phyloP scores from a whole-genome alignment of 805 yeast genomes.

The Sugiyamaella mastotermitis region DNA sequence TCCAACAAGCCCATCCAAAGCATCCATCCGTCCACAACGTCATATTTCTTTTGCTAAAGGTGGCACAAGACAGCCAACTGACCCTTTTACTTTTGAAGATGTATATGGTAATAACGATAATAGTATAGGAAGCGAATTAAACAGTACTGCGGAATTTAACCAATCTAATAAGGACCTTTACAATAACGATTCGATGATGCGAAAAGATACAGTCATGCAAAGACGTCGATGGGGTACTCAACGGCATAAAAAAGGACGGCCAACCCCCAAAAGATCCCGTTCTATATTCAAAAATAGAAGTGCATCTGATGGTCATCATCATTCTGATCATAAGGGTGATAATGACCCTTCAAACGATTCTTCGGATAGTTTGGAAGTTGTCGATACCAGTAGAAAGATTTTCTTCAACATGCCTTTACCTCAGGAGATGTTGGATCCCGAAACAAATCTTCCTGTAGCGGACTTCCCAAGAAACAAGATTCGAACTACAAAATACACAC shows the following conservation, averaged over 20 bases:
- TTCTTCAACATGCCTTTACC: slow-evolving; percentile 50
- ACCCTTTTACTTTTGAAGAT: too few relatives aligned
- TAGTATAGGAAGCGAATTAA: too few relatives aligned
- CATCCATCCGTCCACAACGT: slow-evolving; percentile 4
- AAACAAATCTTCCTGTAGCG: slow-evolving; percentile 55
- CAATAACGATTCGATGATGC: slow-evolving; percentile 17
- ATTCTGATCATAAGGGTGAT: slow-evolving; percentile 1
- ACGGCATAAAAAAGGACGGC: slow-evolving; percentile 65
- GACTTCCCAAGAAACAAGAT: slow-evolving; percentile 86
- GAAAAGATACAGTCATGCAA: slow-evolving; percentile 53
- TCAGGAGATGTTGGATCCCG: slow-evolving; percentile 35
- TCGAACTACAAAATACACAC: slow-evolving; percentile 94
- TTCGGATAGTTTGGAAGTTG: slow-evolving; percentile 5
- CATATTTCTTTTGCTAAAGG: slow-evolving; percentile 13
- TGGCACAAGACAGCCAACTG: not conserved
- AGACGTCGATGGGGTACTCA: slow-evolving; percentile 91
- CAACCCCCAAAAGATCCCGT: slow-evolving; percentile 31
- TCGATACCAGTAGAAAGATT: slow-evolving; percentile 32
- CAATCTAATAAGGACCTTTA: not conserved
- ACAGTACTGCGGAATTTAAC: too few relatives aligned
- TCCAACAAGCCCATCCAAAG: slow-evolving; percentile 5
- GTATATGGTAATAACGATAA: too few relatives aligned
- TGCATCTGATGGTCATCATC: slow-evolving; percentile 2
- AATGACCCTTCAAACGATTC: slow-evolving; percentile 8
- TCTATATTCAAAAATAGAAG: slow-evolving; percentile 14